Evolutionary conservation across 2,329 filamentous ascomycete genomes (phyloP).

Genomic region (Paraphoma sp.): DNA sequence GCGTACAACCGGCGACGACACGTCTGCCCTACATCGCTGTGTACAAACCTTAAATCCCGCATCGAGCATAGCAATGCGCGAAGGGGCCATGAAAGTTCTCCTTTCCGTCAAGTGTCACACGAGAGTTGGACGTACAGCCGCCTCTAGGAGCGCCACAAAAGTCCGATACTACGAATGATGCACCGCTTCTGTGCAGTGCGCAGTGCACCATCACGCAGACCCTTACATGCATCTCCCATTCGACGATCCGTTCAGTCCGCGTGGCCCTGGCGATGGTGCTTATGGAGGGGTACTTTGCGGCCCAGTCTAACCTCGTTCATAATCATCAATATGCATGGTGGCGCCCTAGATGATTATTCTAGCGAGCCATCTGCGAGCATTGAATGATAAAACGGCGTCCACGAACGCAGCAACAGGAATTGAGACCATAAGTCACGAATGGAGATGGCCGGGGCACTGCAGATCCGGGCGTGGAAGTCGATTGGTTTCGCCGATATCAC

Average conservation of each 20-base stretch:
- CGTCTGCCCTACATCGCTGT: slow-evolving; percentile 19
- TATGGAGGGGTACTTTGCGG: slow-evolving; percentile 10
- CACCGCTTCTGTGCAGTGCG: slow-evolving; percentile 16
- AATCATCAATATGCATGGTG: slow-evolving; percentile 4
- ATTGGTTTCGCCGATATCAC: background rate
- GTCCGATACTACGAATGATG: slow-evolving; percentile 22
- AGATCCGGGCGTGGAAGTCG: background rate
- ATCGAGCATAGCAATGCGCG: slow-evolving; percentile 11
- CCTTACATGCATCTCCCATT: slow-evolving; percentile 15
- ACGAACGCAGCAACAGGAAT: background rate
- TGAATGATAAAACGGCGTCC: background rate
- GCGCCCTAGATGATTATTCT: slow-evolving; percentile 5
- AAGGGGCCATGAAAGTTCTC: slow-evolving; percentile 2
- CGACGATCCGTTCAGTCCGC: slow-evolving; percentile 11
- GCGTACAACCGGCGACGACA: slow-evolving; percentile 9
- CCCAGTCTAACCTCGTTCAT: slow-evolving; percentile 4
- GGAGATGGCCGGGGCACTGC: background rate
- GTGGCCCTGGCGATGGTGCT: slow-evolving; percentile 11
- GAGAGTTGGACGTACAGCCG: slow-evolving; percentile 14
- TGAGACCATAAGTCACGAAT: background rate
- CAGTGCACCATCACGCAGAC: slow-evolving; percentile 18
- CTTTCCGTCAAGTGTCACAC: slow-evolving; percentile 25
- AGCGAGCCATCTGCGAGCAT: background rate
- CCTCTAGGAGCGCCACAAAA: slow-evolving; percentile 15
- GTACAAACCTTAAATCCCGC: slow-evolving; percentile 21